Percentiles rank a stretch among this genome's conserved stretches.
phyloP scores from a whole-genome alignment of 371 early-diverging fungal species.

The Mortierella sp. region DNA sequence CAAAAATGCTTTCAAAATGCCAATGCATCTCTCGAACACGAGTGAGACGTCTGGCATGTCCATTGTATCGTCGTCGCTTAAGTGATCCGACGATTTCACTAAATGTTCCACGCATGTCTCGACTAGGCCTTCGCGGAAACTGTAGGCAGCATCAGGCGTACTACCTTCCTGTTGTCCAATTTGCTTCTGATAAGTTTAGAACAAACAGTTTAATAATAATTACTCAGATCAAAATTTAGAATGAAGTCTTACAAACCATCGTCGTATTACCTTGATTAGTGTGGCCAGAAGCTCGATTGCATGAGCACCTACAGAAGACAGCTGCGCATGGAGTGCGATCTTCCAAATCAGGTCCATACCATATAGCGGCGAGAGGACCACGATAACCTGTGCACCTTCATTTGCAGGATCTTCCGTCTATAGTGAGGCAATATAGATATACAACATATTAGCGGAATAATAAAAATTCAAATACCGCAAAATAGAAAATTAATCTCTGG shows the following conservation, averaged over 20 bases:
- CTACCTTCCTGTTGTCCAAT: conserved; percentile 16
- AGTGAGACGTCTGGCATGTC: conserved; percentile 28
- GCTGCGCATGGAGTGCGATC: conserved; percentile 54
- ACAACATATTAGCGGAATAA: not conserved
- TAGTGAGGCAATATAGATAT: not conserved
- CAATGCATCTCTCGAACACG: conserved; percentile 50
- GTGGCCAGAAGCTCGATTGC: conserved; percentile 54
- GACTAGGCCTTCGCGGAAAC: conserved; percentile 57
- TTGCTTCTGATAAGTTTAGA: conserved; percentile 15
- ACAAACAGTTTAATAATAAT: not conserved
- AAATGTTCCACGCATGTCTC: conserved; percentile 57
- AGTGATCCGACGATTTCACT: conserved; percentile 44
- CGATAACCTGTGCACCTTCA: conserved; percentile 19
- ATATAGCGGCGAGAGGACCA: conserved; percentile 36
- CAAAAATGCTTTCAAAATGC: conserved; percentile 50
- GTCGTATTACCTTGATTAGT: conserved; percentile 42
- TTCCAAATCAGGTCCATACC: conserved; percentile 60
- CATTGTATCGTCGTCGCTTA: conserved; percentile 16
- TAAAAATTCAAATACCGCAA: not conserved
- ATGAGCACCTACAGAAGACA: conserved; percentile 46
- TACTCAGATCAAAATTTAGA: not conserved
- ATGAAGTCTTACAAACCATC: not conserved
- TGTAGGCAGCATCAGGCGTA: conserved; percentile 14
- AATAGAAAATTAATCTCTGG: not conserved
- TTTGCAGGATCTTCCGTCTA: conserved; percentile 9